Evolutionary conservation across 192 early-diverging fungal genomes (phyloP).

Genomic region (Chytriomyces sp.): DNA sequence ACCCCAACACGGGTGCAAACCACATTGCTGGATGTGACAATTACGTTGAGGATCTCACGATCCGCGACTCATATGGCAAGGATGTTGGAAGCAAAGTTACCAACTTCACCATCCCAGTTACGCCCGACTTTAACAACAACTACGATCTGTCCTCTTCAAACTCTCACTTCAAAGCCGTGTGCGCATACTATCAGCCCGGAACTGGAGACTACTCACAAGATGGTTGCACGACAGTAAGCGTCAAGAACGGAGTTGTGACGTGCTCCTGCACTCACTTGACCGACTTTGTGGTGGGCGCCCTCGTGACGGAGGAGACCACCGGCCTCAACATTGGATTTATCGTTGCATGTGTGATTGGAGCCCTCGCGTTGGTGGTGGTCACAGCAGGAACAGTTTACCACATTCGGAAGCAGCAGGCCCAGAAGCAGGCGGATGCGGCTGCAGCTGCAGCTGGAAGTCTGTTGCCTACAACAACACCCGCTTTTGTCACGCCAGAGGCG

Average conservation of each 20-base stretch:
- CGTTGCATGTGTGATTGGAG: conserved; percentile 27
- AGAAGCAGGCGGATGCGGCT: conserved; percentile 2
- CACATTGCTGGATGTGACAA: neutral
- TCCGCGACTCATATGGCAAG: neutral
- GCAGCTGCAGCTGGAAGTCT: neutral
- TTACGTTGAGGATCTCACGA: neutral
- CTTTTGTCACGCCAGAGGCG: neutral
- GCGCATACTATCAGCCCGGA: conserved; percentile 19
- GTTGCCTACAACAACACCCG: conserved; percentile 13
- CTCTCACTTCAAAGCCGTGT: neutral
- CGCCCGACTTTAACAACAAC: neutral
- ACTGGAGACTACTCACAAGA: neutral
- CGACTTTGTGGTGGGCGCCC: neutral
- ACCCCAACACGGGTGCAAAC: neutral
- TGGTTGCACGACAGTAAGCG: neutral
- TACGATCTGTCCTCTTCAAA: conserved; percentile 3
- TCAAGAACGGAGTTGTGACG: neutral
- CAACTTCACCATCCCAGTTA: conserved; percentile 17
- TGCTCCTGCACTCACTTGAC: conserved; percentile 29
- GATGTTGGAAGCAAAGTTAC: neutral
- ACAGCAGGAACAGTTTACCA: conserved; percentile 21
- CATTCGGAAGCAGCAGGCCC: neutral
- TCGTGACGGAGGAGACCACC: neutral
- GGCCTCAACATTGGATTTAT: conserved; percentile 25
- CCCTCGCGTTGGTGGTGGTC: conserved; percentile 15